These are phyloP conservation scores for Scorias spongiosa DNA, from an alignment of 2,329 filamentous ascomycete genomes.

Conservation along the genomic window DNA sequence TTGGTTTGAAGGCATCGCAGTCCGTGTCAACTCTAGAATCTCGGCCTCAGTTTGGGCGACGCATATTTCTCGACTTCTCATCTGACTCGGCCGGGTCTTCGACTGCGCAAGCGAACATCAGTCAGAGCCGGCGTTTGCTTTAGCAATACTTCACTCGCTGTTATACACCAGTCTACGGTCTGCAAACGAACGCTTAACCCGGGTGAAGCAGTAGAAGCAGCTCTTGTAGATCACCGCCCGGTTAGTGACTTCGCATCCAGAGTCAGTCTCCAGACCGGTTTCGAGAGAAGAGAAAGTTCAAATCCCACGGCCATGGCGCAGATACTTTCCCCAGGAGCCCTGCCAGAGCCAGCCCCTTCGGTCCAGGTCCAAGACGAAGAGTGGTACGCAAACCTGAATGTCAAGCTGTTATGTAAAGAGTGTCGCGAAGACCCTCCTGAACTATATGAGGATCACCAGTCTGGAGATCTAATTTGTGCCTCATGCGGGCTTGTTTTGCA, in stretches of 20 bases:
- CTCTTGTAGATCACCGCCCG: slow-evolving; percentile 1
- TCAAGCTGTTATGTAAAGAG: slow-evolving; percentile 73
- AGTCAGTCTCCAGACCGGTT: too few species aligned
- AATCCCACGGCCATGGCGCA: slow-evolving; percentile 19
- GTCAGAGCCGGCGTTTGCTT: slow-evolving; percentile 33
- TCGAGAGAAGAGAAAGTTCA: too few species aligned
- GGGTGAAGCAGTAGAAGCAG: slow-evolving; percentile 24
- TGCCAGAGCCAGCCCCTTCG: slow-evolving; percentile 20
- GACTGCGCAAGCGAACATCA: too few species aligned
- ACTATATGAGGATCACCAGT: slow-evolving; percentile 81
- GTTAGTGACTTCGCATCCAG: too few species aligned
- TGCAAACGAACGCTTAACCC: slow-evolving; percentile 29
- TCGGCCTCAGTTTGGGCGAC: too few species aligned
- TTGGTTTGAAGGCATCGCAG: neutral
- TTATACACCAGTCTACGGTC: slow-evolving; percentile 30
- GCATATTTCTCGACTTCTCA: too few species aligned
- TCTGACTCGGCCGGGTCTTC: too few species aligned
- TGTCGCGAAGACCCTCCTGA: slow-evolving; percentile 89
- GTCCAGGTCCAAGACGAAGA: slow-evolving; percentile 22
- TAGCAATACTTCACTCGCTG: slow-evolving; percentile 52
- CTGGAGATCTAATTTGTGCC: slow-evolving; percentile 81
- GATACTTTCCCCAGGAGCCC: slow-evolving; percentile 29
- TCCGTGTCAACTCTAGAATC: neutral
- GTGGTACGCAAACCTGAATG: slow-evolving; percentile 76
- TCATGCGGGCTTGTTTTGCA: slow-evolving; percentile 84